Percentiles rank a stretch among this genome's conserved stretches.
phyloP scores from a whole-genome alignment of 805 yeast genomes.

The Candida vartiovaarae region DNA sequence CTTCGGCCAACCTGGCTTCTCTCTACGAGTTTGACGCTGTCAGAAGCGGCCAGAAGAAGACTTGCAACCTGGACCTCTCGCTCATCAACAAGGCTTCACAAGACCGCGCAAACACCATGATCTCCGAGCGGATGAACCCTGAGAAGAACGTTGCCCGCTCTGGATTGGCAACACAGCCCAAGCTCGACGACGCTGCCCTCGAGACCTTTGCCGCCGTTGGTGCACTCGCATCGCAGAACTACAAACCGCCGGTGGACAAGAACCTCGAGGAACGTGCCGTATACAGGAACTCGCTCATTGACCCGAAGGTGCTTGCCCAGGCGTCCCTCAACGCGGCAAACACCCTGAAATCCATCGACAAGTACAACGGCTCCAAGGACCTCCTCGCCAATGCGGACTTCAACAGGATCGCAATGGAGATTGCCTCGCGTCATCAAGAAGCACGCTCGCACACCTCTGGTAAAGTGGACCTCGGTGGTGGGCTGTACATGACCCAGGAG shows the following conservation, averaged over 20 bases:
- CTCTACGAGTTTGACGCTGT: constrained; percentile 37
- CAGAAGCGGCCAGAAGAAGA: constrained; percentile 32
- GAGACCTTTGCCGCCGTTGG: constrained; percentile 47
- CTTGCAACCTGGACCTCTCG: constrained; percentile 36
- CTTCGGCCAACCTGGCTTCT: constrained; percentile 32
- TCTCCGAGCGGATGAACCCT: constrained; percentile 25
- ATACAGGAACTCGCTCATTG: constrained; percentile 30
- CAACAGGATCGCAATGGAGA: constrained; percentile 67
- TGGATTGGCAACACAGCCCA: constrained; percentile 36
- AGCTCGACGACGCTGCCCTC: constrained; percentile 34
- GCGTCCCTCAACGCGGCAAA: constrained; percentile 46
- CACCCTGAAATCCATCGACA: constrained; percentile 33
- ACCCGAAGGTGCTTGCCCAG: constrained; percentile 37
- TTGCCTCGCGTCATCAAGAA: constrained; percentile 64
- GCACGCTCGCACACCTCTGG: constrained; percentile 44
- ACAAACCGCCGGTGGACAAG: constrained; percentile 31
- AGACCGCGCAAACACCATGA: constrained; percentile 28
- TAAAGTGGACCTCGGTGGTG: constrained; percentile 81
- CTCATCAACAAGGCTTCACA: constrained; percentile 45
- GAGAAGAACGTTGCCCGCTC: constrained; percentile 25
- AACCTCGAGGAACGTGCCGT: constrained; percentile 36
- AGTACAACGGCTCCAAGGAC: constrained; percentile 33
- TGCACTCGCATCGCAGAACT: constrained; percentile 45
- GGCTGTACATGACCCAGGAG: constrained; percentile 62
- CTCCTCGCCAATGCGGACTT: constrained; percentile 40